Evolutionary conservation across 2,329 filamentous ascomycete species (phyloP).

Genomic region (Dactylellina drechsleri): DNA sequence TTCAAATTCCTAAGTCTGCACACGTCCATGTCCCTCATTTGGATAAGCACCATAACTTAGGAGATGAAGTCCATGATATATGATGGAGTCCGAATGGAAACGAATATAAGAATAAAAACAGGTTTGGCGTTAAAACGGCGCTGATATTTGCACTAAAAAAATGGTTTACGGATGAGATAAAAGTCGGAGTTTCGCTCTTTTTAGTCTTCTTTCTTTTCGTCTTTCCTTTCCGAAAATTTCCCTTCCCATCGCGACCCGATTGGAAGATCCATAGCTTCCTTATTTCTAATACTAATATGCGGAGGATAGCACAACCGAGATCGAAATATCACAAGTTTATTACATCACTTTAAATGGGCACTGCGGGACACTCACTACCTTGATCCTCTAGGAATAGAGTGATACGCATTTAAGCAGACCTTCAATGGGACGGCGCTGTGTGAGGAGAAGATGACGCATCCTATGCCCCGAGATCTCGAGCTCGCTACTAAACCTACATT

Average conservation of each 20-base stretch:
- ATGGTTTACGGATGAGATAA: neutral
- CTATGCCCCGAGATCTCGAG: slow-evolving; percentile 1
- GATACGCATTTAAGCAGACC: slow-evolving; percentile 13
- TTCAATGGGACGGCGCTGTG: too few species aligned
- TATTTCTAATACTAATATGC: slow-evolving; percentile 21
- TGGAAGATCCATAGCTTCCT: slow-evolving; percentile 3
- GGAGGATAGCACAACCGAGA: slow-evolving; percentile 33
- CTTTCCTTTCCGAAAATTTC: neutral
- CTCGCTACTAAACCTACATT: neutral
- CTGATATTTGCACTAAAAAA: neutral
- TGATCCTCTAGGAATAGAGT: slow-evolving; percentile 27
- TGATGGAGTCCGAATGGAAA: slow-evolving; percentile 2
- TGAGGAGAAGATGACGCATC: slow-evolving; percentile 18
- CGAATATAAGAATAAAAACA: slow-evolving; percentile 1
- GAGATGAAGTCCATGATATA: slow-evolving; percentile 47
- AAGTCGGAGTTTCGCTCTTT: slow-evolving; percentile 5
- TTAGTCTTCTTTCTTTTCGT: neutral
- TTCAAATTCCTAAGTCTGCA: slow-evolving; percentile 30
- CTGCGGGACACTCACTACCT: neutral
- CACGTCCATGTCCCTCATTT: slow-evolving; percentile 46
- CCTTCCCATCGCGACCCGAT: slow-evolving; percentile 6
- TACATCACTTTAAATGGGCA: neutral
- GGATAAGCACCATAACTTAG: slow-evolving; percentile 48
- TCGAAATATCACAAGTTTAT: neutral
- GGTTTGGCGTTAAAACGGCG: slow-evolving; percentile 1